Evolutionary conservation across 805 yeast genomes (phyloP).

Genomic region (Zygoascus flipseniorum): DNA sequence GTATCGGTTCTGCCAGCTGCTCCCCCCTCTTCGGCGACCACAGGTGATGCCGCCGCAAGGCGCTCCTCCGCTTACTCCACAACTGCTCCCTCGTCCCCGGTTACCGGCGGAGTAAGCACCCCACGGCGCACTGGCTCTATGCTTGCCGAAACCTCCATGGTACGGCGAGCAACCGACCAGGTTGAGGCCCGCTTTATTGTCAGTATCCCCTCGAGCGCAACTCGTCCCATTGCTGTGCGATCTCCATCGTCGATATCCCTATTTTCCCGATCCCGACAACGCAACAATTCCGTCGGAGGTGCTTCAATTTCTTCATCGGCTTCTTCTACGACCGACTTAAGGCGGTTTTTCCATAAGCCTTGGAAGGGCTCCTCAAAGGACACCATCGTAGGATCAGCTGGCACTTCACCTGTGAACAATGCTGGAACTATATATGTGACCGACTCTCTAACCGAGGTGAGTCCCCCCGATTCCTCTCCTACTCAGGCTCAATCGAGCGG

Average conservation of each 20-base stretch:
- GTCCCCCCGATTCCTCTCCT: not conserved
- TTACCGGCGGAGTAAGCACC: constrained; percentile 10
- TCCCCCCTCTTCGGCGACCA: constrained; percentile 8
- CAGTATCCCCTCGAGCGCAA: constrained; percentile 37
- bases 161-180: not conserved
- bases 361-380: constrained; percentile 18
- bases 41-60: not conserved
- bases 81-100: constrained; percentile 10
- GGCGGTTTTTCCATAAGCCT: constrained; percentile 40
- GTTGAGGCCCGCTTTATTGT: constrained; percentile 85
- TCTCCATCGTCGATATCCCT: constrained; percentile 29
- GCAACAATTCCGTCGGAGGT: constrained; percentile 25
- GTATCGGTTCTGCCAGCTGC: not conserved
- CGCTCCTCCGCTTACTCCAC: not conserved
- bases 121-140: constrained; percentile 15
- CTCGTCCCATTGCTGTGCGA: constrained; percentile 9
- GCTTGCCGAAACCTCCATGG: constrained; percentile 35
- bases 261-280: constrained; percentile 29
- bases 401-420: not conserved
- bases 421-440: constrained; percentile 1
- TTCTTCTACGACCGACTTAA: constrained; percentile 33
- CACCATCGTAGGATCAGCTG: not conserved
- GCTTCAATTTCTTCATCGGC: constrained; percentile 8
- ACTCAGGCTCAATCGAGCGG: constrained; percentile 4
- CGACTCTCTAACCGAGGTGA: not conserved